Base-by-base conservation (phyloP, 768 basidiomycete species). In the Tulasnella sp. region DNA sequence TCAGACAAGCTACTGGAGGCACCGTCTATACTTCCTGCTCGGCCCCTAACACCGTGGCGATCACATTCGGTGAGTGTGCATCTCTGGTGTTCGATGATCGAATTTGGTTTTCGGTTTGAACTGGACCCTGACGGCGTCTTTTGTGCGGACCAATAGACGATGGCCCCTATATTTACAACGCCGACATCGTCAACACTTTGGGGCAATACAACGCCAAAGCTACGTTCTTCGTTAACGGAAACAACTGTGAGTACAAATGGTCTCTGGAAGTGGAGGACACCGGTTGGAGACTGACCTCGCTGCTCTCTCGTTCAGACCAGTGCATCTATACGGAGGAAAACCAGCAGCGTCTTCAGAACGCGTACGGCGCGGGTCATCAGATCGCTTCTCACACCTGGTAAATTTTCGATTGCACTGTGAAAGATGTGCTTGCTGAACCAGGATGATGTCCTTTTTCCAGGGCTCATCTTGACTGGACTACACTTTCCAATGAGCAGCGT, bases 141-240 rank as follows among this genome's bases (percentile, higher is more conserved):
- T n/a, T 24, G 9, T 60, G 37, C 37, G 37, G 37, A 2, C 2
- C 2, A 79, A 24, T 80, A 78, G 82, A 82, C 76, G 82, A 82
- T 50, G 82, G 82, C 22, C 82, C 82, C 1, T 80, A 80, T 73
- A 72, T 42, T 20, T 82, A 74, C 75, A 76, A 75, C 28, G 34
- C 40, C 24, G 34, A 80, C 31, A 74, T 82, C 75, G 44, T 75
- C 42, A 28, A 79, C 34, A 76, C 42, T 4, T 78, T 81, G 46
- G 76, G 75, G 40, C 34, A 34, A 1, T n/a, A 40, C 18, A 76
- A 72, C 1, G 79, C 48, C 3, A 82, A 82, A 42, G 82, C 60
- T 0, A 81, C 81, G 0, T 82, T 81, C 76, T 82, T 81, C 75
- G 37, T 48, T 14, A 72, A 75, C 46, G 72, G 72, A 1, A 44